phyloP scores from a whole-genome alignment of 164 flowering plant genomes.

The Saururus chinensis region DNA sequence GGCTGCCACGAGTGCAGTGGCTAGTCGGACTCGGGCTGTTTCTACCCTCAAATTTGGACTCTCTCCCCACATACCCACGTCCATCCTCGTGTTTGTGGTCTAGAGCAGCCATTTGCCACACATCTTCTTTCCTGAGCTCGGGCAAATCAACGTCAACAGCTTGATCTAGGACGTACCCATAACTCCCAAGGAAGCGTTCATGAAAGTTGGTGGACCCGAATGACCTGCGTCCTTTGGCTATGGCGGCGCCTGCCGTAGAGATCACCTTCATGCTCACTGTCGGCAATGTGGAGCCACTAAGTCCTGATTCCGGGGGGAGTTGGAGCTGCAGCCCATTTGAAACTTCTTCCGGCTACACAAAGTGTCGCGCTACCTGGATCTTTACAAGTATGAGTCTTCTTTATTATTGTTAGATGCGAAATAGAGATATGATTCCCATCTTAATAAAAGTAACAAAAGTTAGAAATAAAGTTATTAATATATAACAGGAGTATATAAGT shows the following conservation, averaged over 20 bases:
- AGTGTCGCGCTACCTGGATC: no score
- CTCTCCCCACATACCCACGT: constrained; percentile 2
- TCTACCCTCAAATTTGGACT: background rate
- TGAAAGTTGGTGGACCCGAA: constrained; percentile 9
- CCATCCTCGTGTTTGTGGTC: constrained; percentile 4
- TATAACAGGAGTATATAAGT: no score
- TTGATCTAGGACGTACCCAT: constrained; percentile 6
- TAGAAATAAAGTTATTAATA: no score
- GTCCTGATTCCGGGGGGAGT: no score
- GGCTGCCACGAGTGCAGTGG: background rate
- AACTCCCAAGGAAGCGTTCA: constrained; percentile 10
- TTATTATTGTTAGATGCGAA: no score
- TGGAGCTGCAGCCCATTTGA: background rate
- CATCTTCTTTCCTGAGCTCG: constrained; percentile 23
- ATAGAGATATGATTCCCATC: no score
- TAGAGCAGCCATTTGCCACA: constrained; percentile 16
- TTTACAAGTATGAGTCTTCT: no score
- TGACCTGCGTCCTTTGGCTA: constrained; percentile 20
- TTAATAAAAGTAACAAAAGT: no score
- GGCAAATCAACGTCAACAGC: constrained; percentile 8
- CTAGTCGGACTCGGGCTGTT: background rate
- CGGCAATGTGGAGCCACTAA: background rate
- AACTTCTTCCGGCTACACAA: no score
- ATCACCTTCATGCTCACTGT: constrained; percentile 3
- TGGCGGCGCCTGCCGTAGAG: background rate